phyloP scores from a whole-genome alignment of 1,284 basidiomycete genomes.

The Fomitopsis pinicola region DNA sequence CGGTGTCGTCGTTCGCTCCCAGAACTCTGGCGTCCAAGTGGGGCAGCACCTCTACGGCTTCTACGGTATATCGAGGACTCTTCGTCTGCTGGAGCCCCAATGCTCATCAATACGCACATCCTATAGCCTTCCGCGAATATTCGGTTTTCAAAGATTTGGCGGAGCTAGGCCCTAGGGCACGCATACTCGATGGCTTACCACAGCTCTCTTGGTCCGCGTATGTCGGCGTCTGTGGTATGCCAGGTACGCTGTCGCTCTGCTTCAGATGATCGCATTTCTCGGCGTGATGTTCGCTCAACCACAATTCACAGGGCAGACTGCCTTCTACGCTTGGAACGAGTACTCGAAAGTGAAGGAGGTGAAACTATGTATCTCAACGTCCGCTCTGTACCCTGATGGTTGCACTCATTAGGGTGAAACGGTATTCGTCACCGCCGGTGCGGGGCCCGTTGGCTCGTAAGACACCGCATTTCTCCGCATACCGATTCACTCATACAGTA shows the following conservation, averaged over 20 bases:
- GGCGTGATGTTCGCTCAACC: background rate
- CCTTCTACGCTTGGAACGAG: background rate
- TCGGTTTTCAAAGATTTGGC: constrained; percentile 8
- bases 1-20: constrained; percentile 43
- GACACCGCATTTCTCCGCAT: background rate
- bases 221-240: constrained; percentile 31
- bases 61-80: background rate
- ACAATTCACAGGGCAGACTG: background rate
- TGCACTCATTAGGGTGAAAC: background rate
- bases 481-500: too few relatives aligned
- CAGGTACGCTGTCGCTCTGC: constrained; percentile 19
- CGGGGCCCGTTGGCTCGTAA: constrained; percentile 18
- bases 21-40: constrained; percentile 29
- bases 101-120: background rate
- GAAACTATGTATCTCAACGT: too few relatives aligned
- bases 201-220: constrained; percentile 29
- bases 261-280: background rate
- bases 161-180: background rate
- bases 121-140: constrained; percentile 18
- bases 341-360: background rate
- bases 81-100: background rate
- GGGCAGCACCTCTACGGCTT: constrained; percentile 42
- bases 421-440: background rate
- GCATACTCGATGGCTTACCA: constrained; percentile 19
- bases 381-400: background rate